phyloP scores from a whole-genome alignment of 306 rosid species.

The Quercus gilva region DNA sequence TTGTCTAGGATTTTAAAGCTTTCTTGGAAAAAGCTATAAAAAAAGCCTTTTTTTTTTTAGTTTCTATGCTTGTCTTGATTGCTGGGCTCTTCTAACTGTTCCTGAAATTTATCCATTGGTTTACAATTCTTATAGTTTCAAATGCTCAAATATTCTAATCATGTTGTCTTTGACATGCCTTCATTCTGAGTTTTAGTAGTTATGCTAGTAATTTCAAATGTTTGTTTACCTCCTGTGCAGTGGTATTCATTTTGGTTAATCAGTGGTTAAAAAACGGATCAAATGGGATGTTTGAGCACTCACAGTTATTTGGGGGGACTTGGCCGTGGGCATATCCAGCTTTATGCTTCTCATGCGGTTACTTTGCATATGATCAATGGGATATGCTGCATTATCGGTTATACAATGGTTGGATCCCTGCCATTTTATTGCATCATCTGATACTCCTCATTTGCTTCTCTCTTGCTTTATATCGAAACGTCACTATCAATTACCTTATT shows the following conservation, averaged over 20 bases:
- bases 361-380: constrained; percentile 97
- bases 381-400: constrained; percentile 76
- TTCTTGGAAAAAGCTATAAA: background rate
- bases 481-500: constrained; percentile 92
- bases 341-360: constrained; percentile 92
- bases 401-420: constrained; percentile 76
- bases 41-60: background rate
- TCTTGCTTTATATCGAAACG: constrained; percentile 84
- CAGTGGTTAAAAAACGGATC: constrained; percentile 47
- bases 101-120: background rate
- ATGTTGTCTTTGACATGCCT: background rate
- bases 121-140: background rate
- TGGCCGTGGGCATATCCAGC: constrained; percentile 91
- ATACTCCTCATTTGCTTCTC: constrained; percentile 89
- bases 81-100: background rate
- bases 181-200: background rate
- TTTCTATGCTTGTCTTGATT: background rate
- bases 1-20: background rate
- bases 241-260: constrained; percentile 58
- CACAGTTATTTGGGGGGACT: constrained; percentile 64
- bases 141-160: background rate
- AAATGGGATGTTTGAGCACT: constrained; percentile 77
- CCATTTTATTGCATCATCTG: constrained; percentile 83
- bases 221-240: constrained; percentile 44
- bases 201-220: background rate